phyloP scores from a whole-genome alignment of 805 yeast genomes.

The Komagataella pseudopastoris region DNA sequence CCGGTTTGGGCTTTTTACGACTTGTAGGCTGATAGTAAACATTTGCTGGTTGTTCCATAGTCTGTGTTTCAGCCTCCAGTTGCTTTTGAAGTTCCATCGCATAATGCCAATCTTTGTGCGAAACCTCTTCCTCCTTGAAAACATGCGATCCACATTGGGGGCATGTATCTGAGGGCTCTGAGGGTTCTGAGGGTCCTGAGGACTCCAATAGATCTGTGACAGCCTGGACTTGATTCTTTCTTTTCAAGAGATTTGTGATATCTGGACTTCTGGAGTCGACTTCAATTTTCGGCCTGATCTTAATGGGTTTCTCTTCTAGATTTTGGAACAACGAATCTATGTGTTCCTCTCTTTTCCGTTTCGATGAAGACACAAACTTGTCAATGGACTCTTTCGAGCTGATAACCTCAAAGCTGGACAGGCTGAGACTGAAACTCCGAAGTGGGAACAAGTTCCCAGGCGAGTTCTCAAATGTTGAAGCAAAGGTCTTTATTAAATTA shows the following conservation, averaged over 20 bases:
- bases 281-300: slow-evolving; percentile 3
- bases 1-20: not conserved
- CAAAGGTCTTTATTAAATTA: slow-evolving; percentile 11
- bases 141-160: slow-evolving; percentile 3
- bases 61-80: not conserved
- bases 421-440: slow-evolving; percentile 31
- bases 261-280: too few relatives aligned
- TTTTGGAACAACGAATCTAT: slow-evolving; percentile 2
- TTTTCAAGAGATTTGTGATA: not conserved
- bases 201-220: not conserved
- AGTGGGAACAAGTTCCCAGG: slow-evolving; percentile 29
- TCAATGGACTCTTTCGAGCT: slow-evolving; percentile 14
- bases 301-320: not conserved
- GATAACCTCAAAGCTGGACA: slow-evolving; percentile 39
- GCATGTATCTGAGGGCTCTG: not conserved
- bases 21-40: not conserved
- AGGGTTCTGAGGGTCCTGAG: not conserved
- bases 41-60: not conserved
- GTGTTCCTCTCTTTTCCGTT: slow-evolving; percentile 1
- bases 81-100: slow-evolving; percentile 6
- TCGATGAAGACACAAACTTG: slow-evolving; percentile 7
- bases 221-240: not conserved
- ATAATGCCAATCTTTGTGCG: slow-evolving; percentile 16
- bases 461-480: slow-evolving; percentile 11
- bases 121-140: slow-evolving; percentile 2